These are phyloP conservation scores for Carex sylvatica DNA, from an alignment of 202 grass and related monocot species.

Conservation along the genomic window DNA sequence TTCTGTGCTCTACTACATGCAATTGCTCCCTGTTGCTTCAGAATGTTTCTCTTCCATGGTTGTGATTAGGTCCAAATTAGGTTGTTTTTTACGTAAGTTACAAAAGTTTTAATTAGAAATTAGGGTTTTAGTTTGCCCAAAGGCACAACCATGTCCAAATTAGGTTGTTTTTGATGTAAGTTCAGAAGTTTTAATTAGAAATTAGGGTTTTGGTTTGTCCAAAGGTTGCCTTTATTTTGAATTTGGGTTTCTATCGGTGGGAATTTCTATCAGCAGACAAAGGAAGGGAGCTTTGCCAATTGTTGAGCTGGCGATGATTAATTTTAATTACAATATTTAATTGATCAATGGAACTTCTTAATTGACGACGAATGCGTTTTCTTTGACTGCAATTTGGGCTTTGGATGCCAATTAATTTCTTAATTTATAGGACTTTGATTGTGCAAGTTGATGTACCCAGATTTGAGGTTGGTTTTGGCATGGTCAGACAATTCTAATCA, in stretches of 20 bases:
- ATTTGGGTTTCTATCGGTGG: neutral
- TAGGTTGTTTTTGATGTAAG: neutral
- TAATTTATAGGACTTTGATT: conserved; percentile 1
- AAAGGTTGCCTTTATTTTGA: neutral
- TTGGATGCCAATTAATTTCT: neutral
- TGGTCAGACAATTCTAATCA: neutral
- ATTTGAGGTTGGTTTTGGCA: conserved; percentile 5
- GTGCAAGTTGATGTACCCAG: neutral
- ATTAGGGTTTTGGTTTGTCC: conserved; percentile 43
- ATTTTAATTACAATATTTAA: conserved; percentile 1
- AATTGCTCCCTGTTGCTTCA: conserved; percentile 3
- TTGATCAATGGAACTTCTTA: neutral
- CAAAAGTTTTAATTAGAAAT: neutral
- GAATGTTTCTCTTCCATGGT: conserved; percentile 6
- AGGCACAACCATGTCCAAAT: neutral
- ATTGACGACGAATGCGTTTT: neutral
- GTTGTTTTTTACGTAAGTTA: neutral
- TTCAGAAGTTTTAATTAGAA: neutral
- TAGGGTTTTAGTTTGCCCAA: conserved; percentile 38
- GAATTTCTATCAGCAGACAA: neutral
- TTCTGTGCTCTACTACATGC: neutral
- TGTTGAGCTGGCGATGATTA: neutral
- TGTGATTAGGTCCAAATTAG: neutral
- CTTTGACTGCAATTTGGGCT: conserved; percentile 3
- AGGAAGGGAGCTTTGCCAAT: neutral